phyloP scores from a whole-genome alignment of 2,329 filamentous ascomycete species.

The Lasiodiplodia sp. region DNA sequence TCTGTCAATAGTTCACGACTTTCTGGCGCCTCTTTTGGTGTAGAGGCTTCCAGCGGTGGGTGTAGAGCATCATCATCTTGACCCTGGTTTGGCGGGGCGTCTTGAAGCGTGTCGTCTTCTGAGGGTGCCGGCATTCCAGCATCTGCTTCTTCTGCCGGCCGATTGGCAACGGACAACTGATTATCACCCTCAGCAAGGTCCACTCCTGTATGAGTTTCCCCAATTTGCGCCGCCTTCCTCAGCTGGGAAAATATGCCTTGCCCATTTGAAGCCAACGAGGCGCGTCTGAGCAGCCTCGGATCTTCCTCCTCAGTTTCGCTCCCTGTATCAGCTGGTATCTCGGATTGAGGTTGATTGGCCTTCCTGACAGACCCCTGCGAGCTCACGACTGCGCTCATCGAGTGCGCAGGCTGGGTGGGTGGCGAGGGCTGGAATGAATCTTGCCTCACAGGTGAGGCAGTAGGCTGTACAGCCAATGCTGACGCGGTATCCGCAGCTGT shows the following conservation, averaged over 20 bases:
- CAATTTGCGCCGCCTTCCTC: too few relatives aligned
- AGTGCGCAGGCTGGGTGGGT: background rate
- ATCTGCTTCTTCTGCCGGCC: background rate
- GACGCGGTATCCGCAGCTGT: background rate
- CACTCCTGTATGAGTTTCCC: too few relatives aligned
- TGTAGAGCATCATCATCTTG: background rate
- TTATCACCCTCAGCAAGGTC: too few relatives aligned
- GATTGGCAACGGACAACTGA: background rate
- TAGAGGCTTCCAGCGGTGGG: background rate
- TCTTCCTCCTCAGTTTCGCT: constrained; percentile 22
- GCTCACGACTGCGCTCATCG: background rate
- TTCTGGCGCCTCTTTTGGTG: background rate
- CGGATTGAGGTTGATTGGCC: background rate
- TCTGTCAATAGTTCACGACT: background rate
- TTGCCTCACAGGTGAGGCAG: background rate
- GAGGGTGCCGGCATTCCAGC: background rate
- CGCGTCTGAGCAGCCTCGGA: too few relatives aligned
- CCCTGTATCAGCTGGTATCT: background rate
- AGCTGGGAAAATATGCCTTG: background rate
- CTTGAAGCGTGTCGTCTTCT: constrained; percentile 4
- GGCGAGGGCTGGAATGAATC: background rate
- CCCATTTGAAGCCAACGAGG: background rate
- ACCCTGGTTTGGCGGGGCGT: background rate
- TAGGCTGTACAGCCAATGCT: background rate
- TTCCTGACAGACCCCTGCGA: background rate